Evolutionary conservation across 2,329 filamentous ascomycete species (phyloP), one percentile per base, ranked within the genome.

Genomic region (Periconia sp.): DNA sequence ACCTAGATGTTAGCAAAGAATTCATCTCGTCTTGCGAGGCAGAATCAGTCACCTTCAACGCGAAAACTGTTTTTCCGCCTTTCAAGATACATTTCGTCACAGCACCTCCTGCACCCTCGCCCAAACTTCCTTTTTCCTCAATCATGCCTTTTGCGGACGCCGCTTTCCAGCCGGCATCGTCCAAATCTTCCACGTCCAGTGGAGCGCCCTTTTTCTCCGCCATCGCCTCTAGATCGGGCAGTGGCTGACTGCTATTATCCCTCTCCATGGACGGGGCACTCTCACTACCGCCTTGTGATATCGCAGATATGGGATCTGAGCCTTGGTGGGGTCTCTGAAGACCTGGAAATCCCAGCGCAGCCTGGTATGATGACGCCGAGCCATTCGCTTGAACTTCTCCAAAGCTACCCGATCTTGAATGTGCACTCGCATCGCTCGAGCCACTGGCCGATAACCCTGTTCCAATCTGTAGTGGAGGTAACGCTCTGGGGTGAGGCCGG

Each of bases 131-230:
- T 27, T 96, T 77, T 75, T 99, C 92, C 47, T 90, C 81, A 57
- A 99, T 95, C 65, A 92, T 85, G 61, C 90, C 89, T 70, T 96
- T 91, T 72, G 90, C 84, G 69, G 92, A 96, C 11, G 93, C 94
- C 48, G 95, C 92, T 70, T 90, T 86, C 94, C 94, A 99, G 18
- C 91, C 92, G 58, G 96, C 90, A 66, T 97, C 92, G 69, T 97
- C 93, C 46, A 99, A 77, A 62, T 97, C 93, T 65, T 97, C 93
- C 3, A 96, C 93, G 73, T 99, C 94, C 40, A 93, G 77, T 20
- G 87, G 89, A 59, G 90, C 83, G 35, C 91, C 91, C 74, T 88
- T 92, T 62, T 96, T 92, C 44, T 94, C 73, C 47, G 85, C 89
- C 64, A 96, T 75, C 73, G 92, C 87, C 60, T 95, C 91, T 53